Percentiles rank a stretch among this genome's conserved stretches.
Evolutionary conservation across 768 basidiomycete species (phyloP).

Genomic region (Rhizopogon vesiculosus): DNA sequence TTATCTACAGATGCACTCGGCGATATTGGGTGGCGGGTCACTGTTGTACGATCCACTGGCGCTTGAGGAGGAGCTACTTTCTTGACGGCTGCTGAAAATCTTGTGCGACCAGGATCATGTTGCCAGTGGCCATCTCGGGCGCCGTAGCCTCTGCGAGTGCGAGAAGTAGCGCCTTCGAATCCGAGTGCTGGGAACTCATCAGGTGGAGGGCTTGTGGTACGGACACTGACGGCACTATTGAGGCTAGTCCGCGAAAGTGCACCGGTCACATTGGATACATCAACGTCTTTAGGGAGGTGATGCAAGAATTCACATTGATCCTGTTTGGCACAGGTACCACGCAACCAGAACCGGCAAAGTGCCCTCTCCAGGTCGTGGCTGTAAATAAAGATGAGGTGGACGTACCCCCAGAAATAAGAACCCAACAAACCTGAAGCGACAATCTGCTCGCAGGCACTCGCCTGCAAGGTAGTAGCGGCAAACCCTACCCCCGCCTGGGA

Average conservation of each 20-base stretch:
- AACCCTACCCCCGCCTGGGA: constrained; percentile 66
- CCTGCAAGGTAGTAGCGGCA: constrained; percentile 97
- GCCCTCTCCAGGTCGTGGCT: constrained; percentile 96
- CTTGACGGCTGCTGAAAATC: constrained; percentile 91
- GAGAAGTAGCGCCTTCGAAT: constrained; percentile 36
- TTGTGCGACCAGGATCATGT: constrained; percentile 81
- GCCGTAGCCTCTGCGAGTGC: constrained; percentile 37
- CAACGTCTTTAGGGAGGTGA: constrained; percentile 82
- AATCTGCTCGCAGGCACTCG: constrained; percentile 93
- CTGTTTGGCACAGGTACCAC: constrained; percentile 95
- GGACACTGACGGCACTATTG: constrained; percentile 36
- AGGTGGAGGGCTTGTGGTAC: constrained; percentile 23
- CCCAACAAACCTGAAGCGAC: constrained; percentile 84
- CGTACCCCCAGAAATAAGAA: not conserved
- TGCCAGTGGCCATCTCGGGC: constrained; percentile 36
- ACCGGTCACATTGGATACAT: constrained; percentile 63
- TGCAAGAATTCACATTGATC: constrained; percentile 96
- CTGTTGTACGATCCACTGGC: constrained; percentile 34
- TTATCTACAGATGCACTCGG: constrained; percentile 46
- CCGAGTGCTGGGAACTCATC: constrained; percentile 74
- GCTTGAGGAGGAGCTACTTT: constrained; percentile 37
- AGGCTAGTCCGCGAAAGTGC: constrained; percentile 67
- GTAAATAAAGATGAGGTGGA: constrained; percentile 8
- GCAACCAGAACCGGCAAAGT: constrained; percentile 94
- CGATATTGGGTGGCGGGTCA: constrained; percentile 53